Conservation (phyloP, 169 alveolate species). For the Blepharisma undulans region DNA sequence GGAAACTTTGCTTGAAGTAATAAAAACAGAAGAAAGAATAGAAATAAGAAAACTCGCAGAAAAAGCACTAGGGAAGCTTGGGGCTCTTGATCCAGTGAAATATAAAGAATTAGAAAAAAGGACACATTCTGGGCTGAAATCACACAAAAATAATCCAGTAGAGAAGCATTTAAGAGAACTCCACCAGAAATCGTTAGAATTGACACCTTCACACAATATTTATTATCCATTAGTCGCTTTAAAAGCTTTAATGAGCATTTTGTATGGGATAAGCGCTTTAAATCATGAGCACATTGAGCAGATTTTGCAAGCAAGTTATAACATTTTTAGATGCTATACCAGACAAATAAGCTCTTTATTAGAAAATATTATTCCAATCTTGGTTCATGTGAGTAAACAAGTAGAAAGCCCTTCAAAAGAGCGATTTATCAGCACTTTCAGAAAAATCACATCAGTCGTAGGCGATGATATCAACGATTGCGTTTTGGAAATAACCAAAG, state of each 20-base stretch:
- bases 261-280: neutral
- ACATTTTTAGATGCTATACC: constrained; percentile 27
- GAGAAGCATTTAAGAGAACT: constrained; percentile 19
- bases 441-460: constrained; percentile 5
- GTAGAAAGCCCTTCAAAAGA: neutral
- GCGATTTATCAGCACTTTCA: neutral
- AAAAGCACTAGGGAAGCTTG: constrained; percentile 32
- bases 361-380: constrained; percentile 23
- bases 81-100: constrained; percentile 42
- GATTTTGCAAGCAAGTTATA: neutral
- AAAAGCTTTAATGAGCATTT: constrained; percentile 34
- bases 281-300: constrained; percentile 8
- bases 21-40: constrained; percentile 10
- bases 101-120: constrained; percentile 33
- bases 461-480: constrained; percentile 10
- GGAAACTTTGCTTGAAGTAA: constrained; percentile 36
- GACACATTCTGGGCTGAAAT: neutral
- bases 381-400: constrained; percentile 20
- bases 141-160: constrained; percentile 13
- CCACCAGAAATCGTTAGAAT: constrained; percentile 32
- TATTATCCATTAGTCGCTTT: constrained; percentile 39
- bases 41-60: constrained; percentile 32
- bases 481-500: neutral
- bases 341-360: constrained; percentile 14
- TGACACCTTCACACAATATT: constrained; percentile 40